Evolutionary conservation across 129 eudicot genomes (phyloP).

Genomic region (Tagetes erecta): DNA sequence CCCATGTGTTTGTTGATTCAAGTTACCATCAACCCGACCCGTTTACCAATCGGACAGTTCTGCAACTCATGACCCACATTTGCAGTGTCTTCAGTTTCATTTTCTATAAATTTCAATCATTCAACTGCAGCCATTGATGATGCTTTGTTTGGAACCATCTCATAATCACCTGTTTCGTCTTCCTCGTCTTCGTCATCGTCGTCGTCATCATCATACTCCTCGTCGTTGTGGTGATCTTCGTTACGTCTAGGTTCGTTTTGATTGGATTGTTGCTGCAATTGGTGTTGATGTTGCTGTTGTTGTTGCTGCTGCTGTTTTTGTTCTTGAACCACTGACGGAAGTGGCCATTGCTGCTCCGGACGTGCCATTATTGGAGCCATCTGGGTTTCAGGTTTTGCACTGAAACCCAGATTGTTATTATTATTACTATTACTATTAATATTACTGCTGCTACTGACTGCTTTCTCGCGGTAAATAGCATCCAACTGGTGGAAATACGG

Average conservation of each 20-base stretch:
- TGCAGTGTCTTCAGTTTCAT: slow-evolving; percentile 32
- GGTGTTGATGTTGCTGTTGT: neutral
- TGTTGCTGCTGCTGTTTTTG: slow-evolving; percentile 27
- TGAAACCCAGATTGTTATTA: slow-evolving; percentile 8
- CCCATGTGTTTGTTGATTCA: slow-evolving; percentile 32
- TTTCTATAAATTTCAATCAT: slow-evolving; percentile 45
- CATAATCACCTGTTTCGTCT: slow-evolving; percentile 59
- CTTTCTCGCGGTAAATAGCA: slow-evolving; percentile 71
- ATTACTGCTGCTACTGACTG: slow-evolving; percentile 20
- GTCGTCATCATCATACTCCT: slow-evolving; percentile 39
- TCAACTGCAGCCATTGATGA: slow-evolving; percentile 53
- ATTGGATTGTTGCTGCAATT: slow-evolving; percentile 7
- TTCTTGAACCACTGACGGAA: slow-evolving; percentile 26
- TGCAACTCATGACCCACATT: slow-evolving; percentile 51
- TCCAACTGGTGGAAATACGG: slow-evolving; percentile 90
- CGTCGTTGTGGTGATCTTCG: slow-evolving; percentile 35
- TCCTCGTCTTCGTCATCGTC: slow-evolving; percentile 57
- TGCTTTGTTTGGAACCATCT: slow-evolving; percentile 72
- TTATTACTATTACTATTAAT: neutral
- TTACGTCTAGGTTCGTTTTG: slow-evolving; percentile 18
- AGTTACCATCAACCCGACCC: slow-evolving; percentile 42
- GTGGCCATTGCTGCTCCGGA: slow-evolving; percentile 88
- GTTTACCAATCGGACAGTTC: slow-evolving; percentile 33
- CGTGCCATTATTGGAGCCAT: slow-evolving; percentile 63
- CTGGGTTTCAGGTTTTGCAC: slow-evolving; percentile 40